Evolutionary conservation across 2,329 filamentous ascomycete genomes (phyloP).

Genomic region (Cladophialophora yegresii): DNA sequence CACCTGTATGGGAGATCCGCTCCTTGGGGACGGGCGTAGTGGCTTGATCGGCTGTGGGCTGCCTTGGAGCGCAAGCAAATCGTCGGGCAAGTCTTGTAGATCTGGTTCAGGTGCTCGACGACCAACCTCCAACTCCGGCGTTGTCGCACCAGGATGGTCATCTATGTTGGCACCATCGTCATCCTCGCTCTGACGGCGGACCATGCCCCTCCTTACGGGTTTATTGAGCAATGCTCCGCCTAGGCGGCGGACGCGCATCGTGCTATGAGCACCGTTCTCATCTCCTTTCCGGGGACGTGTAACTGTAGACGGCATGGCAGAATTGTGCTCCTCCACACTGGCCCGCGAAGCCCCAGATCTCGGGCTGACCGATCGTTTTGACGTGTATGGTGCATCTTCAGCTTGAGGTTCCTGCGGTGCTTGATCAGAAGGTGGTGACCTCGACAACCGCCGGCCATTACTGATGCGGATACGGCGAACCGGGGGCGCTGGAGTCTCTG

Average conservation of each 20-base stretch:
- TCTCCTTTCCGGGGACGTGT: conserved; percentile 57
- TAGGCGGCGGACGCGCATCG: conserved; percentile 74
- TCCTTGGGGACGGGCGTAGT: conserved; percentile 25
- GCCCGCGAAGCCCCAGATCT: conserved; percentile 39
- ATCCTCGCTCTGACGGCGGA: conserved; percentile 63
- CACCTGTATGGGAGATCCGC: conserved; percentile 21
- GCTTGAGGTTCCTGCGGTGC: conserved; percentile 32
- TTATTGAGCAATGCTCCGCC: conserved; percentile 78
- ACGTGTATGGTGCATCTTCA: conserved; percentile 32
- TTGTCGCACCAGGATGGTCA: conserved; percentile 26
- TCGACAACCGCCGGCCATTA: conserved; percentile 46
- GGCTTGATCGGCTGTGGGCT: conserved; percentile 36
- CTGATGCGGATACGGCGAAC: conserved; percentile 48
- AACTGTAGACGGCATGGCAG: conserved; percentile 43
- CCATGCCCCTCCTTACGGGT: conserved; percentile 72
- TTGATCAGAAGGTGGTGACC: conserved; percentile 45
- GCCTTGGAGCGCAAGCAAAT: conserved; percentile 29
- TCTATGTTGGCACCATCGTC: conserved; percentile 53
- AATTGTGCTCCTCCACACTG: conserved; percentile 35
- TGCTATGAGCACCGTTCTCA: conserved; percentile 67
- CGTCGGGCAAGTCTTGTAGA: conserved; percentile 37
- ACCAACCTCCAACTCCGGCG: conserved; percentile 38
- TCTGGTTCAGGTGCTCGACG: conserved; percentile 38
- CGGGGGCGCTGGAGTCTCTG: conserved; percentile 52
- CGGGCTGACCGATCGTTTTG: conserved; percentile 40